Evolutionary conservation across 768 basidiomycete genomes (phyloP), one percentile per base, ranked within the genome.

Genomic region (Podaxis pistillaris): DNA sequence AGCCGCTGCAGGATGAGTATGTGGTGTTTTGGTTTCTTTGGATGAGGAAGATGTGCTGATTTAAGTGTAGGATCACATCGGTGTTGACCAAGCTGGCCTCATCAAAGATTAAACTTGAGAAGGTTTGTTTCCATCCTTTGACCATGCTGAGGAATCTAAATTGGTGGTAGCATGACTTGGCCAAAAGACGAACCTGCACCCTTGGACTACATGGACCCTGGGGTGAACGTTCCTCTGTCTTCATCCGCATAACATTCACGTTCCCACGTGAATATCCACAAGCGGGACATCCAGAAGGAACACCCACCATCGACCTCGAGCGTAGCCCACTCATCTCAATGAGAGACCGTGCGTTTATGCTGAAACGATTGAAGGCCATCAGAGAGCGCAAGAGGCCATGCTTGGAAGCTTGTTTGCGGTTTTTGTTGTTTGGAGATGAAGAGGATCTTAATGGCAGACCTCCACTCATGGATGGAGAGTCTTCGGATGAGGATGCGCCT

Each of bases 151-250:
- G 13, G n/a, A 33, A 5, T 52, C 68, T 15, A 36, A 46, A 11
- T 36, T 66, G 61, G 5, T 66, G 55, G 2, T 65, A 90, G 88
- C 84, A 86, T 50, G 89, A 91, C 59, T 76, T 90, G 41, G 79
- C 80, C 7, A 90, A 89, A 71, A 86, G 83, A 67, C 86, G 93
- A 9, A 89, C 86, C 13, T 92, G 93, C 67, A 94, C 93, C 1
- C 80, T 97, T 52, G 91, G 93, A 3, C 77, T 98, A 47, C 87
- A 93, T 65, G 93, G 93, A 1, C 94, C 94, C 2, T 96, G 94
- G 94, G 93, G 91, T n/a, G 90, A 89, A 60, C 85, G 83, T 0
- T 89, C 88, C 11, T 89, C 88, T 19, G 90, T 90, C 6, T 95
- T 93, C 75, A 87, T 95, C 62, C 88, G 96, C 0, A 84, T 96